Percentiles rank a stretch among this genome's conserved stretches.
Evolutionary conservation across 441 rosid species (phyloP).

Genomic region (Pelargonium citronellum): DNA sequence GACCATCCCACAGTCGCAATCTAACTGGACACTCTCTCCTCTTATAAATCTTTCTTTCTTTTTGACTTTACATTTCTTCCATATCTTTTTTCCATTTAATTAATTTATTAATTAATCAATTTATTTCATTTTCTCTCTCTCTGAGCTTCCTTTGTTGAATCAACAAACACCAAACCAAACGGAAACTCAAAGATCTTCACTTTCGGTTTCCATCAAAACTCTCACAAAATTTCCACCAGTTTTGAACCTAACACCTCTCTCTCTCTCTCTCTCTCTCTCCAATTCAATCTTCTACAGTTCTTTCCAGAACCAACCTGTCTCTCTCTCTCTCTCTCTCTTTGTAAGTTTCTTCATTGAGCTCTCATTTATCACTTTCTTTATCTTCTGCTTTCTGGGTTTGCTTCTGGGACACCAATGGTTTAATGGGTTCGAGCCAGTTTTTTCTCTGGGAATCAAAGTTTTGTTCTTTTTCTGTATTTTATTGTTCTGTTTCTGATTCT

Average conservation of each 20-base stretch:
- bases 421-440: background rate
- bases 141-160: conserved; percentile 46
- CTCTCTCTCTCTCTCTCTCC: conserved; percentile 5
- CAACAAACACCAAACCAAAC: conserved; percentile 29
- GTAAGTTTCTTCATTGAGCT: conserved; percentile 11
- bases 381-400: conserved; percentile 16
- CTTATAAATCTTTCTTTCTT: conserved; percentile 20
- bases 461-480: conserved; percentile 9
- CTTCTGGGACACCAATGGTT: background rate
- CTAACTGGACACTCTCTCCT: conserved; percentile 26
- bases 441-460: conserved; percentile 1
- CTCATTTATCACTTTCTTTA: background rate
- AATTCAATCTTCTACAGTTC: background rate
- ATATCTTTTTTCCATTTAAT: background rate
- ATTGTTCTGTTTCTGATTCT: background rate
- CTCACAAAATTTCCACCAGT: conserved; percentile 37
- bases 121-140: conserved; percentile 21
- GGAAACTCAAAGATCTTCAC: conserved; percentile 14
- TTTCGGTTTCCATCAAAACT: conserved; percentile 16
- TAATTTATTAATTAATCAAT: conserved; percentile 13
- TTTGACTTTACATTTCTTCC: conserved; percentile 29
- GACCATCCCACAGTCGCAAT: conserved; percentile 33
- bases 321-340: background rate
- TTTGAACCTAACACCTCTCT: conserved; percentile 39
- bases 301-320: conserved; percentile 2